Evolutionary conservation across 2,329 filamentous ascomycete genomes (phyloP).

Genomic region (Alternaria conjuncta): DNA sequence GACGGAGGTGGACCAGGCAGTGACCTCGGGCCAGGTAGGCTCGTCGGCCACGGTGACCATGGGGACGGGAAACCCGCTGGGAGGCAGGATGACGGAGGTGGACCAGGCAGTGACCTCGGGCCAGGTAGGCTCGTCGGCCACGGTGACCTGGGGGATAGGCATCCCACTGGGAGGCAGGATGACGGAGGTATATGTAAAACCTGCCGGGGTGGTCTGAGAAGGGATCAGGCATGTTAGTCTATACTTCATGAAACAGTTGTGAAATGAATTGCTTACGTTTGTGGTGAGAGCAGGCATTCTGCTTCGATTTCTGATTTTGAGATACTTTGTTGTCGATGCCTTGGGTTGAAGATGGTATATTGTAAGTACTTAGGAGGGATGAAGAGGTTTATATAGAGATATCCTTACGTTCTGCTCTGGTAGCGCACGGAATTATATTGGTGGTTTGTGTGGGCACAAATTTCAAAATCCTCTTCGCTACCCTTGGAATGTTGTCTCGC

Average conservation of each 20-base stretch:
- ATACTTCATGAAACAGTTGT: neutral
- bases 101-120: neutral
- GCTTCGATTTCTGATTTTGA: neutral
- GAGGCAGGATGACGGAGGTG: neutral
- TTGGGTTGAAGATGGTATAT: neutral
- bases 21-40: neutral
- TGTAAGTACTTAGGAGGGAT: neutral
- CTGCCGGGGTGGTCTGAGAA: neutral
- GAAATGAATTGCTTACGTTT: neutral
- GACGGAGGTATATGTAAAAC: neutral
- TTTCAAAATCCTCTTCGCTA: neutral
- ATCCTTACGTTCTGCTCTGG: neutral
- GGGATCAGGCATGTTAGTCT: neutral
- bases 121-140: neutral
- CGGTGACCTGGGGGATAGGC: neutral
- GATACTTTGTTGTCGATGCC: neutral
- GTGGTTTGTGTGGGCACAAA: neutral
- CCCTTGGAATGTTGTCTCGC: neutral
- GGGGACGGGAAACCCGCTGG: neutral
- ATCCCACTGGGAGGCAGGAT: neutral
- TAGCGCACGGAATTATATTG: neutral
- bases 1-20: neutral
- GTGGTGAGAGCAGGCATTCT: neutral
- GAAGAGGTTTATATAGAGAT: neutral
- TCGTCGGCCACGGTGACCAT: neutral